Percentiles rank a stretch among this genome's conserved stretches.
Evolutionary conservation across 768 basidiomycete species (phyloP).

Genomic region (Infundibulicybe gibba): DNA sequence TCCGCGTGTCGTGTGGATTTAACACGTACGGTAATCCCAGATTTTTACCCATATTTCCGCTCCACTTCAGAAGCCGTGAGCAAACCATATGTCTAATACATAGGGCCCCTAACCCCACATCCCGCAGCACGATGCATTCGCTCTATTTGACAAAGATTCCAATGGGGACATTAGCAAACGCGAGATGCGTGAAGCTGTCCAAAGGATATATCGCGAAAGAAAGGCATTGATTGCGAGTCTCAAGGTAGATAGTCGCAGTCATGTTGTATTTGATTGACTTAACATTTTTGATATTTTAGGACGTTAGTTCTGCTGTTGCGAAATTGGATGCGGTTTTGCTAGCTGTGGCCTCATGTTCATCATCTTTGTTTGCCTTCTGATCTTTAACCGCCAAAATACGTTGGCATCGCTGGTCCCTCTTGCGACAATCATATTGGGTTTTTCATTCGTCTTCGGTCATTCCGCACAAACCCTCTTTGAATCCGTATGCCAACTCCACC

Average conservation of each 20-base stretch:
- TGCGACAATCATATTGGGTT: slow-evolving; percentile 77
- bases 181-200: slow-evolving; percentile 83
- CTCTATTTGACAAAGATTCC: slow-evolving; percentile 74
- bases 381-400: slow-evolving; percentile 67
- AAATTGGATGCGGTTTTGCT: slow-evolving; percentile 78
- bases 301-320: slow-evolving; percentile 67
- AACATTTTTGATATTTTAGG: slow-evolving; percentile 31
- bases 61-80: slow-evolving; percentile 68
- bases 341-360: slow-evolving; percentile 52
- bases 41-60: slow-evolving; percentile 77
- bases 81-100: slow-evolving; percentile 5
- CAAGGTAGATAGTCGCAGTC: slow-evolving; percentile 34
- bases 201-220: slow-evolving; percentile 75
- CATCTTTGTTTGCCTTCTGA: slow-evolving; percentile 68
- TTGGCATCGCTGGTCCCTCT: slow-evolving; percentile 73
- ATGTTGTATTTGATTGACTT: not conserved
- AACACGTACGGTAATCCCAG: slow-evolving; percentile 25
- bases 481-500: slow-evolving; percentile 43
- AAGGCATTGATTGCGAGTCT: slow-evolving; percentile 68
- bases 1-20: not conserved
- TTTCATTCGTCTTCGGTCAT: slow-evolving; percentile 83
- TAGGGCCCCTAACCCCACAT: slow-evolving; percentile 2
- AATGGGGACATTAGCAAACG: slow-evolving; percentile 76
- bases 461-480: slow-evolving; percentile 78
- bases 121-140: slow-evolving; percentile 60